phyloP scores from a whole-genome alignment of 306 rosid genomes.

The Aeschynomene evenia region DNA sequence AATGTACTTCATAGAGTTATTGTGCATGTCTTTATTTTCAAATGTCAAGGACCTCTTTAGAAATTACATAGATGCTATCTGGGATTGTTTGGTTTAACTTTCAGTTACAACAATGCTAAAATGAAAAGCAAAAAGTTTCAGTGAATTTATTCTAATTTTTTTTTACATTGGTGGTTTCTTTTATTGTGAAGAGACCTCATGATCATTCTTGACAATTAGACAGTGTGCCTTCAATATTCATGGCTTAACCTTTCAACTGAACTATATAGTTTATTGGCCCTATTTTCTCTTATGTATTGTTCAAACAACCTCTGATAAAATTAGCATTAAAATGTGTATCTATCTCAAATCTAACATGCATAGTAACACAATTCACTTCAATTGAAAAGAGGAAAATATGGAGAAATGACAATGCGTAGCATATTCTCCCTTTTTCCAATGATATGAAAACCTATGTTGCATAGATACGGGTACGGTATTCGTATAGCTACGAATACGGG shows the following conservation, averaged over 20 bases:
- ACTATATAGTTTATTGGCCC: background rate
- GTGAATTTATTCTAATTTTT: slow-evolving; percentile 2
- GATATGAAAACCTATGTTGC: background rate
- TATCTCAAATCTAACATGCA: background rate
- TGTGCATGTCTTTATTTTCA: slow-evolving; percentile 21
- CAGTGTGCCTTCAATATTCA: too few relatives aligned
- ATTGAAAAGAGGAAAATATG: background rate
- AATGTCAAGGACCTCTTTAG: slow-evolving; percentile 10
- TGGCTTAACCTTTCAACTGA: slow-evolving; percentile 5
- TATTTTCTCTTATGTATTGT: background rate
- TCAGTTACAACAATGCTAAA: background rate
- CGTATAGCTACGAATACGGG: too few relatives aligned
- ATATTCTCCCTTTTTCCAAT: background rate
- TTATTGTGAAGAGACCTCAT: background rate
- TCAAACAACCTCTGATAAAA: background rate
- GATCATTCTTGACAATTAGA: too few relatives aligned
- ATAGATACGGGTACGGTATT: too few relatives aligned
- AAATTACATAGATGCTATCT: background rate
- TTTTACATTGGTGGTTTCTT: background rate
- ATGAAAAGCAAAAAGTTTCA: slow-evolving; percentile 2
- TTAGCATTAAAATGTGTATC: background rate
- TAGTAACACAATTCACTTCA: background rate
- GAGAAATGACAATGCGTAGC: background rate
- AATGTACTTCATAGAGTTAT: too few relatives aligned
- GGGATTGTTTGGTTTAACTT: background rate